Evolutionary conservation across 2,329 filamentous ascomycete species (phyloP), one percentile per base, ranked within the genome.

Genomic region (Piedraia hortae): DNA sequence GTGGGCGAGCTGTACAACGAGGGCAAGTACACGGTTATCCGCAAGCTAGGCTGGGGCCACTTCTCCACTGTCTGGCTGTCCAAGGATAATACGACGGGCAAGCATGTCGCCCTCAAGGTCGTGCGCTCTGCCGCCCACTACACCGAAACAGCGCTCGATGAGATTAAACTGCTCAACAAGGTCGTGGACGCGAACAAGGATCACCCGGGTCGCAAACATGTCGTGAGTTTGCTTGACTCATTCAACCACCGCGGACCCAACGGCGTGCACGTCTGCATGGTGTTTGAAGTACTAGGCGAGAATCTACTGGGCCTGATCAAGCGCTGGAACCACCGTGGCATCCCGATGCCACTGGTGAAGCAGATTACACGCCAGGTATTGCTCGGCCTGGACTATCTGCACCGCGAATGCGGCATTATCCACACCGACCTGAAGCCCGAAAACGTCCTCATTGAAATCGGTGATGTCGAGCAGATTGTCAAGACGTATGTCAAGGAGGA

Each of bases 281-380:
- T 97, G 5, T 97, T 97, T 38, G 85, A 97, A 46, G 85, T 97
- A 3, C 50, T 97, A 25, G 85, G 85, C 24, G 80, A 93, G 57
- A 93, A 93, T 42, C 50, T 93, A 31, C 53, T 93, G 23, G 82
- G 85, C 12, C 50, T 97, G 42, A 91, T 97, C 56, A 93, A 93
- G 62, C 68, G 75, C 37, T 93, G 82, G 80, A 91, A 93, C 45
- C 85, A 93, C 46, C 64, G 85, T 28, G 85, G 85, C 21, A 93
- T 97, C 26, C 85, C 85, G 19, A 89, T 90, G 68, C 63, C 75
- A 9, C 59, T 97, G 8, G 85, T 93, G 43, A 91, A 91, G 56
- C 85, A 93, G 46, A 97, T 97, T 47, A 88, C 85, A 14, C 93
- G 93, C 48, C 85, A 97, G 50, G 85, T 93, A 6, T 58, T 97